A percentile compares a stretch with the other conserved stretches of the same genome.
Evolutionary conservation across 1,139 yeast species (phyloP).

Genomic region (Meyerozyma carpophila): DNA sequence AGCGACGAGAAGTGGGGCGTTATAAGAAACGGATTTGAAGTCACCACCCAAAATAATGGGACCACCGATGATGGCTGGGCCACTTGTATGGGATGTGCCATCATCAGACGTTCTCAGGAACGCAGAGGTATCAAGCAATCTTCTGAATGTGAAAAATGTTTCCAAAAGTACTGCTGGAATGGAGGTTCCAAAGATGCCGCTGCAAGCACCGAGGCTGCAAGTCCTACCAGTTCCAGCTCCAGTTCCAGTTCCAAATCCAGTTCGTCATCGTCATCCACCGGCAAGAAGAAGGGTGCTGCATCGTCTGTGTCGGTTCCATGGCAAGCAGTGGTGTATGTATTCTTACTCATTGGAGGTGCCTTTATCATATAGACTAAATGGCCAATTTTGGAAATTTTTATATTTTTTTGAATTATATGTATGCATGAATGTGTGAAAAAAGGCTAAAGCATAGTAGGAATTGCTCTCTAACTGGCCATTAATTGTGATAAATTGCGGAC

Average conservation of each 20-base stretch:
- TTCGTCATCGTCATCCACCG: constrained; percentile 3
- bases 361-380: neutral
- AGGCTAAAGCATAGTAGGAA: too few relatives aligned
- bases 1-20: constrained; percentile 25
- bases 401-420: neutral
- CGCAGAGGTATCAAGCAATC: constrained; percentile 31
- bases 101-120: constrained; percentile 40
- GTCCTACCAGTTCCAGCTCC: neutral
- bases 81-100: constrained; percentile 44
- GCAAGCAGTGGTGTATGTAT: neutral
- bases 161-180: constrained; percentile 35
- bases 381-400: neutral
- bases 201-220: constrained; percentile 10
- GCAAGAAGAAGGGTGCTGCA: constrained; percentile 6
- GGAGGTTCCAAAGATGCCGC: constrained; percentile 19
- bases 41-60: constrained; percentile 27
- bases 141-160: constrained; percentile 36
- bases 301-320: neutral
- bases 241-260: constrained; percentile 2
- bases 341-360: neutral
- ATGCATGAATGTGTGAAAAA: too few relatives aligned
- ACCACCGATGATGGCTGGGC: constrained; percentile 36
- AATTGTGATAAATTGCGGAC: too few relatives aligned
- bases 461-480: too few relatives aligned
- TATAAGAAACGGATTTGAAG: constrained; percentile 38